A percentile compares a stretch with the other conserved stretches of the same genome.
phyloP scores from a whole-genome alignment of 768 basidiomycete genomes.

The Strobilomyces dryophilus region DNA sequence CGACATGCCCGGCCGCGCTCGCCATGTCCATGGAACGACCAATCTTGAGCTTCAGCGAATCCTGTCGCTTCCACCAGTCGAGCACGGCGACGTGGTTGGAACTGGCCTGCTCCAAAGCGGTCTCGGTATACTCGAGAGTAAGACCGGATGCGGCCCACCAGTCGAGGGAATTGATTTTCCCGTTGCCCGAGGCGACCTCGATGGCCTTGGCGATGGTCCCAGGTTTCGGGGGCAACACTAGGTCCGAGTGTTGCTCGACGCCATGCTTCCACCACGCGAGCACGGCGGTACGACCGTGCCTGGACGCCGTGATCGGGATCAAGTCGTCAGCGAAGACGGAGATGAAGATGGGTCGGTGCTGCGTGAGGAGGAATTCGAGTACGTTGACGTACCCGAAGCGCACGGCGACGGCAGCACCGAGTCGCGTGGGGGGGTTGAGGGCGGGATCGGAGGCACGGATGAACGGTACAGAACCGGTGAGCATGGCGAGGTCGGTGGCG shows the following conservation, averaged over 20 bases:
- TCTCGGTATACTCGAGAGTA: constrained; percentile 71
- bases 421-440: constrained; percentile 57
- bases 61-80: constrained; percentile 78
- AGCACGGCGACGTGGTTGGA: constrained; percentile 72
- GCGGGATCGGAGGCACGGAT: constrained; percentile 59
- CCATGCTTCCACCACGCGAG: constrained; percentile 81
- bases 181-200: constrained; percentile 74
- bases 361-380: constrained; percentile 67
- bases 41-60: constrained; percentile 57
- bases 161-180: constrained; percentile 68
- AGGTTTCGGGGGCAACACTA: constrained; percentile 51
- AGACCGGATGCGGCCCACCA: constrained; percentile 77
- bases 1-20: constrained; percentile 70
- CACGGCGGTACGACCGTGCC: constrained; percentile 65
- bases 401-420: constrained; percentile 62
- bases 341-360: constrained; percentile 61
- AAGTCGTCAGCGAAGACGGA: constrained; percentile 61
- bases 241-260: constrained; percentile 55
- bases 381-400: constrained; percentile 74
- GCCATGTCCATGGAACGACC: constrained; percentile 87
- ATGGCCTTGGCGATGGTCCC: constrained; percentile 64
- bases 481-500: constrained; percentile 65
- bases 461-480: constrained; percentile 55
- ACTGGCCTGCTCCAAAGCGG: constrained; percentile 75
- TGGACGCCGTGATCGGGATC: constrained; percentile 75